Base-by-base conservation (phyloP, 2,329 filamentous ascomycete genomes). In the Anisogramma anomala region DNA sequence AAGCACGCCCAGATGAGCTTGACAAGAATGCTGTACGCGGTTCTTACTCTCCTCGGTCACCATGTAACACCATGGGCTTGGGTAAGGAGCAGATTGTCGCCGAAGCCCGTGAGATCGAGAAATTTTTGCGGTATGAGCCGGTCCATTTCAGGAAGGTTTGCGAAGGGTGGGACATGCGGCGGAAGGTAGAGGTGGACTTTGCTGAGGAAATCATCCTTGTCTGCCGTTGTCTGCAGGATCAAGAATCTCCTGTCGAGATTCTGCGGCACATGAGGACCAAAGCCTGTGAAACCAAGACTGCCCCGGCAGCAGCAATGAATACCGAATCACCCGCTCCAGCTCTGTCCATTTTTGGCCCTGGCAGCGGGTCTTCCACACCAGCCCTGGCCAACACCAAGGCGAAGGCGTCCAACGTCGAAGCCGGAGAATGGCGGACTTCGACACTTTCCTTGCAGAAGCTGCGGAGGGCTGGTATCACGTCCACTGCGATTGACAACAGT, bases 121-220 rank as follows among this genome's bases (percentile, higher is more conserved):
- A 71, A 31, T 93, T 83, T 50, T 59, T 93, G 14, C 67, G 66
- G 0, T 77, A 82, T 51, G 79, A 76, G 50, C 88, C 89, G 3
- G 73, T 76, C 30, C 76, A 93, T 51, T 94, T 94, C 57, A 77
- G 80, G 17, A 80, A 79, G 52, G 67, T 77, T 1, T 96, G 84
- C 54, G 66, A 82, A 43, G 82, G 83, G 2, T 96, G 91, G 89
- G 84, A 96, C 54, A 96, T 96, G 88, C 78, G 78, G 39, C 76
- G 87, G 46, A 78, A 68, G 47, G 65, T 96, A 3, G 82, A 91
- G 52, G 85, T 94, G 2, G 91, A 98, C 55, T 96, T 95, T 61
- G 82, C 82, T 30, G 78, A 76, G 15, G 89, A 95, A 59, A 72
- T 70, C 13, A 65, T 94, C 28, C 68, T 93, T 19, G 71, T 94